Evolutionary conservation across 1,139 yeast species (phyloP).

Genomic region (Pneumocystis canis): DNA sequence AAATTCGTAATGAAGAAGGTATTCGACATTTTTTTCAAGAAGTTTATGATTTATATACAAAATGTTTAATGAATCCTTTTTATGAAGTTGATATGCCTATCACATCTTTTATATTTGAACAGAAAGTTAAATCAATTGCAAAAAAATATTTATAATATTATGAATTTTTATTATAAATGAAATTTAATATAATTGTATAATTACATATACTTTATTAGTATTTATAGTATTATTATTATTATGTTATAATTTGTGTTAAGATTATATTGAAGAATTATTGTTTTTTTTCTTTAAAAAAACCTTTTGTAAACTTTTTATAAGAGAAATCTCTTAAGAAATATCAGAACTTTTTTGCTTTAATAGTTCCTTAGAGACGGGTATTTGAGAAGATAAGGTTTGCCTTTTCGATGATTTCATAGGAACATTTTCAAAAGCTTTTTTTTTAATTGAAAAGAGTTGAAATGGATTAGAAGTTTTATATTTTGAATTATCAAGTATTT

Average conservation of each 20-base stretch:
- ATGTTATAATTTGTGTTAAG: too few relatives aligned
- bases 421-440: neutral
- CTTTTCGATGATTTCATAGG: neutral
- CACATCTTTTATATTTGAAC: slow-evolving; percentile 59
- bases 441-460: neutral
- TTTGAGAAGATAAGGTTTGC: neutral
- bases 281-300: neutral
- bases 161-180: too few relatives aligned
- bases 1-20: slow-evolving; percentile 48
- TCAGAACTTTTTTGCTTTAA: neutral
- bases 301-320: neutral
- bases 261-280: too few relatives aligned
- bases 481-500: neutral
- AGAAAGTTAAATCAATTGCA: slow-evolving; percentile 55
- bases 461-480: neutral
- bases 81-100: slow-evolving; percentile 66
- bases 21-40: slow-evolving; percentile 75
- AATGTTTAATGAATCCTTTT: slow-evolving; percentile 75
- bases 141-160: slow-evolving; percentile 63
- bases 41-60: slow-evolving; percentile 74
- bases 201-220: too few relatives aligned
- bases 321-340: neutral
- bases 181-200: too few relatives aligned
- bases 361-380: neutral
- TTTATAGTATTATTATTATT: too few relatives aligned